Conservation (phyloP, 176 grass and related monocot species). For the Pontederia paniculata region DNA sequence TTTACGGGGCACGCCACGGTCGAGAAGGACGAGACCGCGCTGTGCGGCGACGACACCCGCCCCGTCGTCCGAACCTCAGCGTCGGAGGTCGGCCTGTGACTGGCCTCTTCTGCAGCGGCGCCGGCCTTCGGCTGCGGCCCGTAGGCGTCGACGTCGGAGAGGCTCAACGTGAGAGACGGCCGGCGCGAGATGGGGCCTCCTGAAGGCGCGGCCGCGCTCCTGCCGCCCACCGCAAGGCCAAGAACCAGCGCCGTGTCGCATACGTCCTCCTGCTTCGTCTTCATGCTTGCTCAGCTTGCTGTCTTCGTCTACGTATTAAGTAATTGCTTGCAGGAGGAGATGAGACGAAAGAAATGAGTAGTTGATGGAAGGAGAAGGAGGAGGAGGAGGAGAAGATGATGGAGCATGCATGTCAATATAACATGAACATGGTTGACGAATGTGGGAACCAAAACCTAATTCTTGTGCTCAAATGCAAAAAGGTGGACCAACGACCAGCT, state of each 20-base stretch:
- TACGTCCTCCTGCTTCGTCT: constrained; percentile 48
- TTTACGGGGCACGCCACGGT: constrained; percentile 12
- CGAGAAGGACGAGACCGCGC: constrained; percentile 12
- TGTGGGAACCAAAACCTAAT: too few species aligned
- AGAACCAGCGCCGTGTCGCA: constrained; percentile 51
- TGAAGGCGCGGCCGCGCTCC: background rate
- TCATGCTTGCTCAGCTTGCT: constrained; percentile 12
- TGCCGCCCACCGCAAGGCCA: constrained; percentile 40
- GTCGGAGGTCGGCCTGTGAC: too few species aligned
- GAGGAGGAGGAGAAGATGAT: constrained; percentile 33
- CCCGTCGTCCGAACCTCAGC: background rate
- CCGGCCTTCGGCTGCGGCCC: too few species aligned
- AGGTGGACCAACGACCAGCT: too few species aligned
- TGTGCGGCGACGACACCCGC: constrained; percentile 20
- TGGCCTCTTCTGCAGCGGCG: background rate
- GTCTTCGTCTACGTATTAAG: too few species aligned
- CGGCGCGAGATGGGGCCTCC: background rate
- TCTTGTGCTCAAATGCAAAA: too few species aligned
- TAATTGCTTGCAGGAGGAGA: background rate
- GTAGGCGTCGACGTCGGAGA: constrained; percentile 28
- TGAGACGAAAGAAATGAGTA: background rate
- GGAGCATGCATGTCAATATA: too few species aligned
- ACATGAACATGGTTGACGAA: too few species aligned
- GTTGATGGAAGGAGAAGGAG: background rate
- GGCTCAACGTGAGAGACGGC: constrained; percentile 67